Base-by-base conservation (phyloP, 2,329 filamentous ascomycete genomes). In the Hypoxylon sp. region DNA sequence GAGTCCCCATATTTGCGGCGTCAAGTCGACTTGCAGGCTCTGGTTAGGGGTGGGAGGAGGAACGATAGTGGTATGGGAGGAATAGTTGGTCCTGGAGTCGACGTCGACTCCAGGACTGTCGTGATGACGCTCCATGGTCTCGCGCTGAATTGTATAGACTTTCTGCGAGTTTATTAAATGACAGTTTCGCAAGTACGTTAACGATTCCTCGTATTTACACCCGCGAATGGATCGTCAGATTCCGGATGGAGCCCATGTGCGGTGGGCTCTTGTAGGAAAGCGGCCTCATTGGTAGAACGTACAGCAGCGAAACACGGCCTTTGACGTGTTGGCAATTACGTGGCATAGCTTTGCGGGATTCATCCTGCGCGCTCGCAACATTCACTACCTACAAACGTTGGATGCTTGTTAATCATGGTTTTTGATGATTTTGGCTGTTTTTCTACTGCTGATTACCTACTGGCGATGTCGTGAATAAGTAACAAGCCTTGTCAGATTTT, bases 311-410 rank as follows among this genome's bases (percentile, higher is more conserved):
- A 57, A 64, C 61, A 64, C 36, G 26, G 42, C 42, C 24, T 16
- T 58, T 53, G 52, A 63, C 61, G 62, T 67, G 56, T 59, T 61
- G 48, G 58, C 49, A 61, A 61, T 48, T 64, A 67, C 64, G 64
- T 67, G 64, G 64, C 64, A 61, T 50, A n/a, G 30, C 33, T 50
- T 50, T 50, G 26, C 26, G 40, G 40, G 50, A 52, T 53, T 57
- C 20, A 7, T 55, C 9, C 20, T 3, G 20, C 12, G 20, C 24
- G 8, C 30, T n/a, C 16, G 36, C 56, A 45, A 44, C 52, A 64
- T 61, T 64, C 44, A 51, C 30, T n/a, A n/a, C n/a, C n/a, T n/a
- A n/a, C n/a, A n/a, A n/a, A n/a, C n/a, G n/a, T n/a, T n/a, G n/a
- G n/a, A n/a, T 18, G 18, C 36, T 52, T 46, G 18, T 33, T n/a